Evolutionary conservation across 805 yeast species (phyloP).

Genomic region (Metschnikowia borealis): DNA sequence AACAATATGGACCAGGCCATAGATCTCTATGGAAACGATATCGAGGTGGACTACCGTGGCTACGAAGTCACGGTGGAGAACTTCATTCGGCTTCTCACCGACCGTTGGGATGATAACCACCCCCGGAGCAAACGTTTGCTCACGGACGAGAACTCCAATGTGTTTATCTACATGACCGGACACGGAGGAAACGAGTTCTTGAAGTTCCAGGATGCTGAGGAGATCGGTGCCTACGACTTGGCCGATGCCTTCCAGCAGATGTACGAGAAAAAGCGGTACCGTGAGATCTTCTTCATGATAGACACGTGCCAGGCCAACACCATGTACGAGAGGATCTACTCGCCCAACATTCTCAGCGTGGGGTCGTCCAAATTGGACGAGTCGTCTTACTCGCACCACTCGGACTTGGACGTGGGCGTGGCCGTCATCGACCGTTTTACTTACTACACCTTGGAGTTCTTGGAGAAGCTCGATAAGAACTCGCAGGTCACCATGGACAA

Average conservation of each 20-base stretch:
- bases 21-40: slow-evolving; percentile 89
- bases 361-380: slow-evolving; percentile 89
- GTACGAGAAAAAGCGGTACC: slow-evolving; percentile 93
- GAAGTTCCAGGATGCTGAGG: slow-evolving; percentile 98
- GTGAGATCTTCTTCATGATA: slow-evolving; percentile 94
- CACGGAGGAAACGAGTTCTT: slow-evolving; percentile 98
- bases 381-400: slow-evolving; percentile 91
- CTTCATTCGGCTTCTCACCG: slow-evolving; percentile 87
- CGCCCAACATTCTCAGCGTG: slow-evolving; percentile 88
- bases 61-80: slow-evolving; percentile 98
- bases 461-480: slow-evolving; percentile 75
- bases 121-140: slow-evolving; percentile 87
- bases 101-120: slow-evolving; percentile 92
- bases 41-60: slow-evolving; percentile 96
- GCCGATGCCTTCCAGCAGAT: slow-evolving; percentile 97
- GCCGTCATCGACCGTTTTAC: slow-evolving; percentile 98
- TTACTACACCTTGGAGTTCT: slow-evolving; percentile 80
- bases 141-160: slow-evolving; percentile 92
- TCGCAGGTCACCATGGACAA: slow-evolving; percentile 76
- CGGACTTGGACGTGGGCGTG: slow-evolving; percentile 93
- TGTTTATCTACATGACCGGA: slow-evolving; percentile 93
- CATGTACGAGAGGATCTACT: slow-evolving; percentile 87
- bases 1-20: slow-evolving; percentile 89
- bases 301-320: slow-evolving; percentile 99
- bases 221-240: slow-evolving; percentile 88